Percentiles rank a stretch among this genome's conserved stretches.
Conservation (phyloP, 352 stramenopile species). For the Phytophthora idaei region DNA sequence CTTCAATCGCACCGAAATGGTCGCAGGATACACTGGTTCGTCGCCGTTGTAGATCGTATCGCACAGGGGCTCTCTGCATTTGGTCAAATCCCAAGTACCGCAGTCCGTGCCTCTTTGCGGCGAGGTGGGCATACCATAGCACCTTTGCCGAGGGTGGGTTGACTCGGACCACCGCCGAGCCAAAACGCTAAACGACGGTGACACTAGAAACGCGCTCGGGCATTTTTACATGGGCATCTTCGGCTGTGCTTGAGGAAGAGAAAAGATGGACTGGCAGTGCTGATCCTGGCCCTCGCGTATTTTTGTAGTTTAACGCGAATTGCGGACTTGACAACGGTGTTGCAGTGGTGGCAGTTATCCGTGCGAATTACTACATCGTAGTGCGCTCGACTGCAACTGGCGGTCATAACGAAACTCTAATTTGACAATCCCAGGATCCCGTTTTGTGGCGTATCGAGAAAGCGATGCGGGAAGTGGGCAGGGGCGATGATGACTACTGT, state of each 20-base stretch:
- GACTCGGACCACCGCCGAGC: background rate
- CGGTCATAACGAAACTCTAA: background rate
- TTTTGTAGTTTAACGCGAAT: slow-evolving; percentile 29
- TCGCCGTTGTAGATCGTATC: too few species aligned
- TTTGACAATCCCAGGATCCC: background rate
- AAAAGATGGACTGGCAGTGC: slow-evolving; percentile 9
- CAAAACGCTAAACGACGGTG: slow-evolving; percentile 15
- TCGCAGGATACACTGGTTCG: too few species aligned
- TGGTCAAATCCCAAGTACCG: too few species aligned
- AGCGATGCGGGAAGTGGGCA: background rate
- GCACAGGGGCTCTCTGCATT: too few species aligned
- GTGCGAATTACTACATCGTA: background rate
- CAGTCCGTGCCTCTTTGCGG: too few species aligned
- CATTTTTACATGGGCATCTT: slow-evolving; percentile 39
- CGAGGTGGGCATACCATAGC: background rate
- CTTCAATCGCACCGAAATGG: too few species aligned
- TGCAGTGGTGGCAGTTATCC: background rate
- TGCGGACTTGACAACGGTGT: background rate
- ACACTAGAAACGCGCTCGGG: slow-evolving; percentile 31
- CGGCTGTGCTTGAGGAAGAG: slow-evolving; percentile 31
- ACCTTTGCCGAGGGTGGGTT: slow-evolving; percentile 25
- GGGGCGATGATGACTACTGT: too few species aligned
- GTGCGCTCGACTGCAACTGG: background rate
- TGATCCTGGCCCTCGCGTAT: slow-evolving; percentile 22
- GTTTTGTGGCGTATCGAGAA: background rate